Base-by-base conservation (phyloP, 805 yeast species). In the Tetrapisispora namnaoensis region DNA sequence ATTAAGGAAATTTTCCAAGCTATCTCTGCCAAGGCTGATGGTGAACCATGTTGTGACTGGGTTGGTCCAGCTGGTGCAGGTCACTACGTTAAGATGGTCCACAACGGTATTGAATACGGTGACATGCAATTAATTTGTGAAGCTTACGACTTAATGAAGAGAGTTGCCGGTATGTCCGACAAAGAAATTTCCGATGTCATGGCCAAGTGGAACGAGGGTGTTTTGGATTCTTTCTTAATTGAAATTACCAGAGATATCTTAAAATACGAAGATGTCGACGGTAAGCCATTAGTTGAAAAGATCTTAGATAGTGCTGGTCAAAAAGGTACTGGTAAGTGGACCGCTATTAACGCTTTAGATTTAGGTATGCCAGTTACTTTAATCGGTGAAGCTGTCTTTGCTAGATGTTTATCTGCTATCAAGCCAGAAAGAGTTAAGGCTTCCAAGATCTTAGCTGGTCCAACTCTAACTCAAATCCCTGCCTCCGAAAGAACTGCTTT, bases 311-410 rank as follows among this genome's bases (percentile, higher is more conserved):
- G 86, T 65, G 99, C 99, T 60, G 98, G 98, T 63, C 98, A 91
- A 79, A 91, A 91, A 80, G 99, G 99, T 80, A 91, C 99, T 59
- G 99, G 99, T 77, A 91, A 91, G 78, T 91, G 99, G 99, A 93
- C 98, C 60, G 97, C 98, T 56, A 87, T 91, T 72, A 90, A 89
- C 70, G 98, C 98, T 55, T 78, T 91, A 63, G 98, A 93, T 73
- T 78, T 93, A 62, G 98, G 98, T 72, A 88, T 87, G 86, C 99
- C 99, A 60, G 96, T 91, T 61, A 89, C 98, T 54, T 79, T 91
- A 70, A 93, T 91, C 63, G 97, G 98, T 71, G 99, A 91, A 79
- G 98, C 99, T 53, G 99, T 91, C 60, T 90, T 91, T 68, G 77
- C 98, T 56, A 86, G 99, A 79, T 86, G 95, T 76, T 74, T 91